phyloP scores from a whole-genome alignment of 495 filamentous ascomycete species.

The Aspergillus sclerotiicarbonarius region DNA sequence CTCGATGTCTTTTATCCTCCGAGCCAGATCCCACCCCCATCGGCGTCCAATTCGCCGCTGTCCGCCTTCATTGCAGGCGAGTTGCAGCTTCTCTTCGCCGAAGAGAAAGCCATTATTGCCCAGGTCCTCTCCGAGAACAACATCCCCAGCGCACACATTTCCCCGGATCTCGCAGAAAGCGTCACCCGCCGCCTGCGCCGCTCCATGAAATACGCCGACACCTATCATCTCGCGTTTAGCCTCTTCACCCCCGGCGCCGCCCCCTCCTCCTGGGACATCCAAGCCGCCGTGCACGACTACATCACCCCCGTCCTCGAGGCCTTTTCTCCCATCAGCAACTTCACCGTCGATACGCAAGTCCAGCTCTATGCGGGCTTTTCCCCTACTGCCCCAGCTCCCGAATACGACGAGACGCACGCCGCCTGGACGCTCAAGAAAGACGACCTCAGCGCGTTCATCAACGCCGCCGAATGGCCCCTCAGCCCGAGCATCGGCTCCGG shows the following conservation, averaged over 20 bases:
- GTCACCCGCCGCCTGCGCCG: conserved; percentile 66
- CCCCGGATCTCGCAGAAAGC: conserved; percentile 46
- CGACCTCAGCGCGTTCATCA: conserved; percentile 91
- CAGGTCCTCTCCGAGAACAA: conserved; percentile 64
- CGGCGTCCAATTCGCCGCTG: conserved; percentile 68
- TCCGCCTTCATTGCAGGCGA: conserved; percentile 78
- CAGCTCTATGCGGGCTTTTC: conserved; percentile 83
- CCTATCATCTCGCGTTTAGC: conserved; percentile 94
- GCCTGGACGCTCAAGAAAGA: conserved; percentile 76
- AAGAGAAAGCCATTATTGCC: conserved; percentile 87
- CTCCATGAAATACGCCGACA: conserved; percentile 87
- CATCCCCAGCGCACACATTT: conserved; percentile 21
- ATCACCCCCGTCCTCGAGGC: conserved; percentile 76
- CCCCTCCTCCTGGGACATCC: conserved; percentile 91
- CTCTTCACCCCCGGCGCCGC: conserved; percentile 75
- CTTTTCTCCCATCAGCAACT: conserved; percentile 82
- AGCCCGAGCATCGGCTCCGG: conserved; percentile 90
- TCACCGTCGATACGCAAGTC: conserved; percentile 94
- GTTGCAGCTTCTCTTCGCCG: conserved; percentile 74
- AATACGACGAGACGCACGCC: conserved; percentile 49
- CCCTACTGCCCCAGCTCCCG: conserved; percentile 64
- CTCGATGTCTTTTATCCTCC: conserved; percentile 80
- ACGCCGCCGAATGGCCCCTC: conserved; percentile 95
- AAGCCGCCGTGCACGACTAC: conserved; percentile 76
- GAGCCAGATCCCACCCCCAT: conserved; percentile 66